Conservation (phyloP, 352 stramenopile genomes). For the Phytophthora pseudosyringae region DNA sequence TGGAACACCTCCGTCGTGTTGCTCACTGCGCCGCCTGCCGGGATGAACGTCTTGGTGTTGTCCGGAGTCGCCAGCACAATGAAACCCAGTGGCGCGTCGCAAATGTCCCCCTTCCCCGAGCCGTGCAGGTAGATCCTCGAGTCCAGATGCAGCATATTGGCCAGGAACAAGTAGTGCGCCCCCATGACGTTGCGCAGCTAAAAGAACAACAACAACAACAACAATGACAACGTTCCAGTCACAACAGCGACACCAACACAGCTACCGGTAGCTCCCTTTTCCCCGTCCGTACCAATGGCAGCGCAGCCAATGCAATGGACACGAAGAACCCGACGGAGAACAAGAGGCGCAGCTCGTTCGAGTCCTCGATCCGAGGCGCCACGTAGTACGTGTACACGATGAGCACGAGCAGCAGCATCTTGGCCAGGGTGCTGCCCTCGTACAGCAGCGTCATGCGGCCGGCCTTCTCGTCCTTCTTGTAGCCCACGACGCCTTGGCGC, state of each 20-base stretch:
- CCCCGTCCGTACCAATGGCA: conserved; percentile 53
- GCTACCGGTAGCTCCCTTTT: neutral
- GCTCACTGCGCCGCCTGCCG: conserved; percentile 60
- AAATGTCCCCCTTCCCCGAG: conserved; percentile 51
- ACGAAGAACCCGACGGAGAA: conserved; percentile 76
- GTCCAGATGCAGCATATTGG: conserved; percentile 70
- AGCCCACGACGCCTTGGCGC: conserved; percentile 63
- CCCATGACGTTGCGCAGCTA: conserved; percentile 77
- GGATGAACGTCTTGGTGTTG: conserved; percentile 69
- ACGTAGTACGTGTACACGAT: conserved; percentile 83
- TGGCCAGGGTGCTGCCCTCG: conserved; percentile 70
- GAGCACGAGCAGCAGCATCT: conserved; percentile 71
- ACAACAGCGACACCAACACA: neutral
- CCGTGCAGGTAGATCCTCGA: conserved; percentile 57
- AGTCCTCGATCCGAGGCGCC: conserved; percentile 55
- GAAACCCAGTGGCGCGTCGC: conserved; percentile 68
- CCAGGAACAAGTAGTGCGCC: conserved; percentile 79
- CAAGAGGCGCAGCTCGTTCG: conserved; percentile 56
- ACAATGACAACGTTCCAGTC: neutral
- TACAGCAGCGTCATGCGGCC: conserved; percentile 70
- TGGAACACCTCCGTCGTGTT: conserved; percentile 62
- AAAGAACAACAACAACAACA: conserved; percentile 3
- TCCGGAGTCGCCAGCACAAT: conserved; percentile 66
- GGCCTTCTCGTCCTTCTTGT: conserved; percentile 65
- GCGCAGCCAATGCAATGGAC: conserved; percentile 58